A percentile compares a stretch with the other conserved stretches of the same genome.
These are phyloP conservation scores for Calocera viscosa DNA, from an alignment of 768 basidiomycete species.

Conservation along the genomic window DNA sequence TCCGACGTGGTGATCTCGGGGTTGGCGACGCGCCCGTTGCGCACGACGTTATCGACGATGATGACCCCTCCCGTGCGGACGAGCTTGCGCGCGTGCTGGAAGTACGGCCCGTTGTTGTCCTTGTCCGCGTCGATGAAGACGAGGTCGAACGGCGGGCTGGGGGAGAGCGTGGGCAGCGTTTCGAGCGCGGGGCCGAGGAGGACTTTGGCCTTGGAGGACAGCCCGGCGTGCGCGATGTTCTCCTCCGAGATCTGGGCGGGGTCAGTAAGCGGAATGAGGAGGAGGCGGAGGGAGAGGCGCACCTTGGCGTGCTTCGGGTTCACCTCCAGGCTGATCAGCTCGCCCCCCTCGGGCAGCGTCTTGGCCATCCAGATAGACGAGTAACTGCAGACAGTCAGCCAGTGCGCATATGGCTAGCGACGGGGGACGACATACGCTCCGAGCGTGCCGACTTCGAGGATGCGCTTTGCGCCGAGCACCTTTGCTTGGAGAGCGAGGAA, in stretches of 20 bases:
- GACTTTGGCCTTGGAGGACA: constrained; percentile 38
- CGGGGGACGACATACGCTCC: constrained; percentile 30
- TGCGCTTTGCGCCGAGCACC: constrained; percentile 41
- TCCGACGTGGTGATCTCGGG: neutral
- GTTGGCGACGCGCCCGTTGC: constrained; percentile 16
- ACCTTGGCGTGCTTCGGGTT: constrained; percentile 24
- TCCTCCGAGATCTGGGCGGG: constrained; percentile 40
- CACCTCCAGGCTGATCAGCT: constrained; percentile 27
- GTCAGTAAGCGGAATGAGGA: neutral
- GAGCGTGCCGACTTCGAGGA: constrained; percentile 55
- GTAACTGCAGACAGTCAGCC: constrained; percentile 14
- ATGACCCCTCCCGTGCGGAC: constrained; percentile 49
- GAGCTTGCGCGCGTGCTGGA: constrained; percentile 48
- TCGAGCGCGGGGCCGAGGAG: constrained; percentile 41
- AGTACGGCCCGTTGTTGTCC: constrained; percentile 41
- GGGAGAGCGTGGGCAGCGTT: constrained; percentile 36
- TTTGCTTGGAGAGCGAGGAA: constrained; percentile 41
- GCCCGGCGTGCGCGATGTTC: constrained; percentile 44
- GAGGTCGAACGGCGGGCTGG: constrained; percentile 47
- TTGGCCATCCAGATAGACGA: constrained; percentile 27
- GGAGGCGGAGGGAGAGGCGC: neutral
- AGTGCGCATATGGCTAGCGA: too few relatives aligned
- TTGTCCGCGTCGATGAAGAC: constrained; percentile 68
- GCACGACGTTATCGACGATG: constrained; percentile 23
- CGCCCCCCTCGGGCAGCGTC: constrained; percentile 24